Conservation (phyloP, 2,329 filamentous ascomycete species). For the Aphanocladium album region DNA sequence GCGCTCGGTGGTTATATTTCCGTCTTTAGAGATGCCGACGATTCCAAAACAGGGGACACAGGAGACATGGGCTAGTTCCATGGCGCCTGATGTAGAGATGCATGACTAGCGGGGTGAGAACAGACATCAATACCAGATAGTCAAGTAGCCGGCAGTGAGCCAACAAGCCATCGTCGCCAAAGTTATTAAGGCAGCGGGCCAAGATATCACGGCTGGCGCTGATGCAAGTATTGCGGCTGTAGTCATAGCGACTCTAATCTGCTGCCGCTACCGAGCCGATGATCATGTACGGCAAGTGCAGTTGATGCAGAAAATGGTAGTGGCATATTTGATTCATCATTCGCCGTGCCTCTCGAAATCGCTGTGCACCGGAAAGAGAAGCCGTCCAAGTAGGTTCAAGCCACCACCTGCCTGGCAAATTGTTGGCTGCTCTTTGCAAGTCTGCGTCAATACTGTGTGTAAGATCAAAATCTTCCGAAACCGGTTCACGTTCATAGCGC, state of each 20-base stretch:
- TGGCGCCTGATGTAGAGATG: constrained; percentile 25
- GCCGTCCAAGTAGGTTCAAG: constrained; percentile 21
- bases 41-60: constrained; percentile 3
- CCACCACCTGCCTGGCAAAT: constrained; percentile 34
- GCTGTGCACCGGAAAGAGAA: constrained; percentile 11
- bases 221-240: constrained; percentile 31
- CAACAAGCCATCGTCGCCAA: constrained; percentile 24
- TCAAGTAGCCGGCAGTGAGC: constrained; percentile 31
- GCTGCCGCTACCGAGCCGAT: constrained; percentile 14
- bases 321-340: constrained; percentile 32
- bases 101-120: constrained; percentile 32
- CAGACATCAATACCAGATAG: constrained; percentile 33
- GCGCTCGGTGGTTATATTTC: background rate
- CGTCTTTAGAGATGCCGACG: background rate
- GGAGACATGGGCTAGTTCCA: background rate
- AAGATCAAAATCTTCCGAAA: constrained; percentile 18
- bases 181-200: constrained; percentile 29
- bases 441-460: constrained; percentile 29
- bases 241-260: constrained; percentile 21
- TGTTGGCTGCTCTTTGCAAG: constrained; percentile 26
- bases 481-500: constrained; percentile 26
- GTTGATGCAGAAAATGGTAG: constrained; percentile 32
- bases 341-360: constrained; percentile 15
- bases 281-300: constrained; percentile 37
- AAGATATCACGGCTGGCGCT: constrained; percentile 35